phyloP scores from a whole-genome alignment of 345 rosid species.

The Populus tremula region DNA sequence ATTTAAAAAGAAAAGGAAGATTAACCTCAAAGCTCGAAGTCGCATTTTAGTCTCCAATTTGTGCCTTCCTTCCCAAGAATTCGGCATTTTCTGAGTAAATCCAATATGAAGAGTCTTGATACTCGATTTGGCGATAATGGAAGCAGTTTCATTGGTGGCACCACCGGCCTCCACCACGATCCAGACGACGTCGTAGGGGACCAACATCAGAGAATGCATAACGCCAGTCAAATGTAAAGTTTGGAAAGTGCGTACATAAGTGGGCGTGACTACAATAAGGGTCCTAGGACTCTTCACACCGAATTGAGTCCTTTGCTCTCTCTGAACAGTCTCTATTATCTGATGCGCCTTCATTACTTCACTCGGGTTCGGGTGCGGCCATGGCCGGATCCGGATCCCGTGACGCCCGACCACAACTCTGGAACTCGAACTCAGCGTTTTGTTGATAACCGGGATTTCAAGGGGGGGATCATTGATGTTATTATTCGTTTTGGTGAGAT shows the following conservation, averaged over 20 bases:
- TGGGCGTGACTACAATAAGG: slow-evolving; percentile 79
- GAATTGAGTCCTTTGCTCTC: slow-evolving; percentile 73
- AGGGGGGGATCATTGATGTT: slow-evolving; percentile 10
- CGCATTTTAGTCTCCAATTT: slow-evolving; percentile 79
- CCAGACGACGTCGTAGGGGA: slow-evolving; percentile 87
- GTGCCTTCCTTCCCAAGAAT: slow-evolving; percentile 70
- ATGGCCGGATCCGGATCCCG: slow-evolving; percentile 99
- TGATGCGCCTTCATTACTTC: slow-evolving; percentile 94
- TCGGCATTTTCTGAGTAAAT: slow-evolving; percentile 62
- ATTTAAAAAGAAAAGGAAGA: background rate
- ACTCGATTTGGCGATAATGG: slow-evolving; percentile 60
- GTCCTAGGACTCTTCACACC: slow-evolving; percentile 64
- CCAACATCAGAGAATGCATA: slow-evolving; percentile 87
- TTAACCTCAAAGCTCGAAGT: slow-evolving; percentile 69
- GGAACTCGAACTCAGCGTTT: slow-evolving; percentile 62
- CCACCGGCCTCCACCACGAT: slow-evolving; percentile 96
- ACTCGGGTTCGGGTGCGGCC: slow-evolving; percentile 93
- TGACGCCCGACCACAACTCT: slow-evolving; percentile 92
- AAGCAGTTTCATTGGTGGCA: slow-evolving; percentile 67
- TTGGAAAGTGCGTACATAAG: slow-evolving; percentile 92
- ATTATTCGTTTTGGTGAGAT: slow-evolving; percentile 14
- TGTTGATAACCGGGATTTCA: slow-evolving; percentile 29
- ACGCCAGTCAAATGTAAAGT: slow-evolving; percentile 86
- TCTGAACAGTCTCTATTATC: slow-evolving; percentile 86
- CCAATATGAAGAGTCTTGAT: slow-evolving; percentile 65